Conservation (phyloP, 2,329 filamentous ascomycete species). For the Clonostachys chloroleuca region DNA sequence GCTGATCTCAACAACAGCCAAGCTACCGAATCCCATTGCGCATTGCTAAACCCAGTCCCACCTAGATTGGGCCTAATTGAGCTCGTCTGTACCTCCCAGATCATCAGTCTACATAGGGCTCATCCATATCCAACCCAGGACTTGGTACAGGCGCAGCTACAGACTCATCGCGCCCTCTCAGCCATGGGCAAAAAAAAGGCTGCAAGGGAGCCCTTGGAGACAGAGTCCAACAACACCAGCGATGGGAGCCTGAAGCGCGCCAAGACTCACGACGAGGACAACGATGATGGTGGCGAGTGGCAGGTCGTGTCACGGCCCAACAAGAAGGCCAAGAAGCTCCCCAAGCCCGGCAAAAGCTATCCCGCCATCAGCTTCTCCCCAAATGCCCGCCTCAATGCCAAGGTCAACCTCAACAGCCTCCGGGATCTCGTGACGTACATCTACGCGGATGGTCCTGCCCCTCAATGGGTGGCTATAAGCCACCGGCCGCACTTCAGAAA, state of each 20-base stretch:
- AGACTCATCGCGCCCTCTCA: no score
- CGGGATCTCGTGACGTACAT: slow-evolving; percentile 63
- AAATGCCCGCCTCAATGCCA: slow-evolving; percentile 53
- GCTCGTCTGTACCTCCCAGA: no score
- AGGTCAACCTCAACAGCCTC: slow-evolving; percentile 58
- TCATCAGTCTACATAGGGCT: no score
- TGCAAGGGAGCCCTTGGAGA: no score
- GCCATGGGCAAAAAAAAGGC: no score
- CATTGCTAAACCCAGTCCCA: no score
- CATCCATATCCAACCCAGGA: no score
- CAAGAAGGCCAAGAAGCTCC: slow-evolving; percentile 60
- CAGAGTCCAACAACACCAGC: slow-evolving; percentile 10
- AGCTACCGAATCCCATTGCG: no score
- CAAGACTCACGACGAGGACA: slow-evolving; percentile 37
- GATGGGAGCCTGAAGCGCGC: slow-evolving; percentile 42
- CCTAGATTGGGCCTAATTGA: no score
- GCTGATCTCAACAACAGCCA: no score
- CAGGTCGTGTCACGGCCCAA: slow-evolving; percentile 51
- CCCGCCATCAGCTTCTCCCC: slow-evolving; percentile 54
- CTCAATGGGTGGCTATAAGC: slow-evolving; percentile 60
- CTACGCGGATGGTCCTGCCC: slow-evolving; percentile 59
- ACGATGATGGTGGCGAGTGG: slow-evolving; percentile 37
- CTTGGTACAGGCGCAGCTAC: no score
- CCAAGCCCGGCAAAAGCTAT: slow-evolving; percentile 50
- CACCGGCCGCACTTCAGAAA: slow-evolving; percentile 66